Evolutionary conservation across 805 yeast genomes (phyloP).

Genomic region (Ogataea thermomethanolica): DNA sequence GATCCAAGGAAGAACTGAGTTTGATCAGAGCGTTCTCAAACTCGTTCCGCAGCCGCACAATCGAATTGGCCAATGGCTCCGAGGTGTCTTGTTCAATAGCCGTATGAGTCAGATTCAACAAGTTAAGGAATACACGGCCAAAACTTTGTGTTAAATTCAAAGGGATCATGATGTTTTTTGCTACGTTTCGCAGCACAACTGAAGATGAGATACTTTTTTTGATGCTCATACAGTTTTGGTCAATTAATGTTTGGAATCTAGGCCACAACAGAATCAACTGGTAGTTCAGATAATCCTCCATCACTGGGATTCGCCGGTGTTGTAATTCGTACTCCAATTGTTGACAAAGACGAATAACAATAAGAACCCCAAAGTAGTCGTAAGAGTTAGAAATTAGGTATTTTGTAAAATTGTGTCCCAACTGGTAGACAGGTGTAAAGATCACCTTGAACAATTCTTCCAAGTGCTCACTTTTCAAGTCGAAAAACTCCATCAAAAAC

Average conservation of each 20-base stretch:
- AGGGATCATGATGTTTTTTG: constrained; percentile 40
- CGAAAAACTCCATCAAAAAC: constrained; percentile 70
- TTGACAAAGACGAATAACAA: constrained; percentile 71
- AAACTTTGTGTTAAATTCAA: constrained; percentile 75
- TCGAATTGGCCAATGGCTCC: constrained; percentile 73
- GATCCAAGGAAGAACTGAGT: constrained; percentile 46
- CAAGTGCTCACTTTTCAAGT: constrained; percentile 45
- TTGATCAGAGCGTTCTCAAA: constrained; percentile 78
- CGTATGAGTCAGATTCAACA: constrained; percentile 51
- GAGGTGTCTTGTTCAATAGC: constrained; percentile 34
- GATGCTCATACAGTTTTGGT: constrained; percentile 70
- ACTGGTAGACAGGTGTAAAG: constrained; percentile 49
- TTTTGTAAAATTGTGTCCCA: constrained; percentile 49
- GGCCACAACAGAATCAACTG: constrained; percentile 81
- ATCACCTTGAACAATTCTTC: constrained; percentile 44
- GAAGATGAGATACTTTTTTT: constrained; percentile 49
- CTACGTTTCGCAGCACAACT: constrained; percentile 21
- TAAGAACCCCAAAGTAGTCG: constrained; percentile 76
- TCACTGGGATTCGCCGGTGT: constrained; percentile 63
- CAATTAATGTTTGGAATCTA: constrained; percentile 70
- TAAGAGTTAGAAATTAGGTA: constrained; percentile 39
- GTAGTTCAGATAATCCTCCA: constrained; percentile 66
- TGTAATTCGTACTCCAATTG: constrained; percentile 62
- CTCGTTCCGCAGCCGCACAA: constrained; percentile 69
- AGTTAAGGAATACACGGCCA: constrained; percentile 65